Evolutionary conservation across 2,329 filamentous ascomycete genomes (phyloP).

Genomic region (Proliferodiscus dingleyae): DNA sequence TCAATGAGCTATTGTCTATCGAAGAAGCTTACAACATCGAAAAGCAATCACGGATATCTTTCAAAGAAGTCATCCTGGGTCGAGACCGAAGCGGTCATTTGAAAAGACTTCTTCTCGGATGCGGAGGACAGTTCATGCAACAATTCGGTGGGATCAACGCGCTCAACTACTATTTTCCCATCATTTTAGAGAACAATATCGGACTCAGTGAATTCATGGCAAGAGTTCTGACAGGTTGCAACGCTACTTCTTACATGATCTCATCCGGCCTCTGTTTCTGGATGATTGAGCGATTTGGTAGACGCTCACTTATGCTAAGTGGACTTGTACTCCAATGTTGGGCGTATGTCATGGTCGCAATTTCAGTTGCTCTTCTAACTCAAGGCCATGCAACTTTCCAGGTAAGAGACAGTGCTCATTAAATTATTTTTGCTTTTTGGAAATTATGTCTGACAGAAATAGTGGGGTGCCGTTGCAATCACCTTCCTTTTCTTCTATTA

Average conservation of each 20-base stretch:
- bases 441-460: too few relatives aligned
- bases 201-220: conserved; percentile 42
- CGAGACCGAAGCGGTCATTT: conserved; percentile 36
- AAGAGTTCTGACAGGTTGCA: conserved; percentile 49
- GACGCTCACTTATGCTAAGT: conserved; percentile 66
- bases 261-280: conserved; percentile 35
- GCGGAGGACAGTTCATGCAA: conserved; percentile 44
- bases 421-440: too few relatives aligned
- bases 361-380: conserved; percentile 7
- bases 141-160: conserved; percentile 41
- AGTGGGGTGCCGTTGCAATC: conserved; percentile 24
- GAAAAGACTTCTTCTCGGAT: conserved; percentile 44
- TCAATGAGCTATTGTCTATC: conserved; percentile 44
- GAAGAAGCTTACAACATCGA: conserved; percentile 50
- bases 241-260: conserved; percentile 40
- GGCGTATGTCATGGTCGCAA: conserved; percentile 16
- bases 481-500: conserved; percentile 43
- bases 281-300: conserved; percentile 51
- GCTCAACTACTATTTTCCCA: conserved; percentile 41
- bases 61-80: conserved; percentile 14
- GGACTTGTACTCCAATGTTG: conserved; percentile 41
- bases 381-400: conserved; percentile 7
- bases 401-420: too few relatives aligned
- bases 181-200: conserved; percentile 44
- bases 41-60: conserved; percentile 13